phyloP scores from a whole-genome alignment of 805 yeast species.

The Trichomonascus vanleenenianus region DNA sequence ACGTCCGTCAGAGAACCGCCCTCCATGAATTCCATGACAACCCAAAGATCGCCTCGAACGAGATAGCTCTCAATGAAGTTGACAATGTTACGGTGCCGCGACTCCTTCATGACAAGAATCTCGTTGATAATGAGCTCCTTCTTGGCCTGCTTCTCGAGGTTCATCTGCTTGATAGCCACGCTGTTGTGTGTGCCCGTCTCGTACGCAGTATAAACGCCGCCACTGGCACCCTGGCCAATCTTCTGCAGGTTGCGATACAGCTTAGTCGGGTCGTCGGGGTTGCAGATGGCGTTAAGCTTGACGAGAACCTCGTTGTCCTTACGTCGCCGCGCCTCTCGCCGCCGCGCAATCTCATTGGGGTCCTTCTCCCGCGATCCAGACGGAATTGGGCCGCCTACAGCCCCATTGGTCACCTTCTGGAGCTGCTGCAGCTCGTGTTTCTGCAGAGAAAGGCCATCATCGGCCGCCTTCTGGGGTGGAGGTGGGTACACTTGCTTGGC shows the following conservation, averaged over 20 bases:
- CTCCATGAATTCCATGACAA: conserved; percentile 98
- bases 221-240: conserved; percentile 95
- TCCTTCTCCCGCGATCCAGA: conserved; percentile 15
- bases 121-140: conserved; percentile 94
- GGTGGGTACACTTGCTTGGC: not conserved
- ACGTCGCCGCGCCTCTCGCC: conserved; percentile 70
- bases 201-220: conserved; percentile 82
- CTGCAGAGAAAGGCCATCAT: conserved; percentile 5
- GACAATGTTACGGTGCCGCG: conserved; percentile 90
- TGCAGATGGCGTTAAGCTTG: conserved; percentile 67
- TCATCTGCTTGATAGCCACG: conserved; percentile 97
- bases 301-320: conserved; percentile 65
- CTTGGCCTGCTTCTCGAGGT: conserved; percentile 80
- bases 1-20: conserved; percentile 97
- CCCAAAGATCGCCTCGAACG: conserved; percentile 82
- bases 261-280: conserved; percentile 75
- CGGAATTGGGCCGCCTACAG: conserved; percentile 15
- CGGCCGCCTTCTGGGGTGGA: not conserved
- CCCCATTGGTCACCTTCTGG: conserved; percentile 23
- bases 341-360: conserved; percentile 26
- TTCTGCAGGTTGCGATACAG: conserved; percentile 47
- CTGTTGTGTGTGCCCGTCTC: conserved; percentile 50
- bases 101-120: conserved; percentile 92
- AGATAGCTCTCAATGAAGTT: conserved; percentile 88
- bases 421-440: conserved; percentile 21